Evolutionary conservation across 257 asterid genomes (phyloP), one percentile per base, ranked within the genome.

Genomic region (Solanum microdontum): DNA sequence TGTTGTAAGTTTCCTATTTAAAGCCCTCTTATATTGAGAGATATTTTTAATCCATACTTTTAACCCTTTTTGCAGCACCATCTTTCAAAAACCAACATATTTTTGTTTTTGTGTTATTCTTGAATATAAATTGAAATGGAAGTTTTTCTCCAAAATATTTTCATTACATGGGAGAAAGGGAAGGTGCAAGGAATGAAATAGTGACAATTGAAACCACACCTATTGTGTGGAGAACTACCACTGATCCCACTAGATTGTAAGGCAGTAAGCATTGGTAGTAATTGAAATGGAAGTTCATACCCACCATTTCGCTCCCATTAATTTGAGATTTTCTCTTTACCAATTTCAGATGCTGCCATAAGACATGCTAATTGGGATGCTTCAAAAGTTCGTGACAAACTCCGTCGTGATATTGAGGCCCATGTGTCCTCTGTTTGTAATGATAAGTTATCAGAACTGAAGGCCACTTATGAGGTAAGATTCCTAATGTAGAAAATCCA

Each of bases 301-400:
- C 68, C 84, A 45, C 60, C 39, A 80, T 80, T 40, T 45, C 6
- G 2, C 66, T 45, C 17, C 17, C 68, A 48, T 80, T 80, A 24
- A 45, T 28, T 43, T 43, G 26, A 80, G 37, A 26, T 14, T 43
- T 17, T 73, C 3, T 48, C 75, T 62, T 21, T 60, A 73, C 74
- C 82, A 30, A 87, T 84, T 90, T 87, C 94, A 94, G 98, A 94
- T 88, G 93, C 94, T 80, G 89, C 92, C 85, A 66, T 92, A 86
- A 89, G 88, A 66, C 94, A 89, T 66, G 94, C 96, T 45, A 87
- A 91, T 79, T 93, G 94, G 95, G 94, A 92, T 89, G 85, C 92
- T 87, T 90, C 93, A 21, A 92, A 92, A 94, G 86, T 91, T 55
- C 93, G 91, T 88, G 95, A 90, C 84, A 92, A 93, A 87, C 94